Base-by-base conservation (phyloP, 306 rosid species). In the Malus fusca region DNA sequence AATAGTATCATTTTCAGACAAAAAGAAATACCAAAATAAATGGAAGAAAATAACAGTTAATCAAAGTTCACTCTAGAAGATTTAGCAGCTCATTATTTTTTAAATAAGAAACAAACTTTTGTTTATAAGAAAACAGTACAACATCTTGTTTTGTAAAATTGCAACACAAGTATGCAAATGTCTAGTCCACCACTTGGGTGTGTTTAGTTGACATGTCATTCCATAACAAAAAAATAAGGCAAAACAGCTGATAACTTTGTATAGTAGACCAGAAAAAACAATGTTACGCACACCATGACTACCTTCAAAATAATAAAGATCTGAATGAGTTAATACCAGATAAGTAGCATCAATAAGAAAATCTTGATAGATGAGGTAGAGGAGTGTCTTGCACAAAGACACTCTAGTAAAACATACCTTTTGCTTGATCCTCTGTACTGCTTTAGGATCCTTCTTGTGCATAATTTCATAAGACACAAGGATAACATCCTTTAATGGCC, bases 401-500 rank as follows among this genome's bases (percentile, higher is more conserved):
- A 76, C 56, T 72, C 61, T 22, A n/a, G 33, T 77, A 44, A 75
- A 72, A 51, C 31, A 76, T 78, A 96, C 99, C 99, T 92, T 96
- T 76, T 90, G 98, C 80, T 91, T 96, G 71, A 96, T 96, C 87
- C 84, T 96, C 84, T 89, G 97, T 78, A 78, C 90, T 44, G 98
- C 99, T 40, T 90, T 85, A 35, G 98, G 88, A 82, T 96, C 98
- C 87, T 96, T 96, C 84, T 96, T 92, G 55, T 96, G 83, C 60
- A 96, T 89, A 74, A 92, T 92, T 84, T 92, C 99, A 52, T 96
- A 96, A 12, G 99, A 96, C 78, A 90, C 96, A 72, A 96, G 87
- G 68, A 96, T 96, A 53, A 96, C 99, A 84, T 92, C 98, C 81
- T 92, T 90, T 65, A 96, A 79, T 8, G 98, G 99, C 68, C 99